These are phyloP conservation scores for Rossbeevera mucosa DNA, from an alignment of 768 basidiomycete species.

Conservation along the genomic window DNA sequence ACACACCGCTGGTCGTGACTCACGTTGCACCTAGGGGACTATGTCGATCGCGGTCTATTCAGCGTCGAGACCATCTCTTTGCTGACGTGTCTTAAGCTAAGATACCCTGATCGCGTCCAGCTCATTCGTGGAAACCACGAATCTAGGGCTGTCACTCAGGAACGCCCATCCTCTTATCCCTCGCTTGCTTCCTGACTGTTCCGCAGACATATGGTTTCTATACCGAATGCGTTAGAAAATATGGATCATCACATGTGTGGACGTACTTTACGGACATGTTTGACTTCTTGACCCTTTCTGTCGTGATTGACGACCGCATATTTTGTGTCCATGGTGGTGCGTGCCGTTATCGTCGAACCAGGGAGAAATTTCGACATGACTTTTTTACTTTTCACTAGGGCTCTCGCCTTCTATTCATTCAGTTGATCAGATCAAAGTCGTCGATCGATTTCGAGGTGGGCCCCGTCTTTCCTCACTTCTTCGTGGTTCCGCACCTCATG, in stretches of 20 bases:
- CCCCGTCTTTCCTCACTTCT: constrained; percentile 16
- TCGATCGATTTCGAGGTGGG: constrained; percentile 94
- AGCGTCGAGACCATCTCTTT: constrained; percentile 98
- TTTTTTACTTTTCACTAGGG: constrained; percentile 42
- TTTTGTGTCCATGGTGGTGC: constrained; percentile 98
- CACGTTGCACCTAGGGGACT: constrained; percentile 65
- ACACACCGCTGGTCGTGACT: not conserved
- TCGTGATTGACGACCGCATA: constrained; percentile 98
- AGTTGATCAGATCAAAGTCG: constrained; percentile 98
- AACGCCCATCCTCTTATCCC: constrained; percentile 37
- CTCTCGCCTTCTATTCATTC: constrained; percentile 98
- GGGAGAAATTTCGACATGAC: constrained; percentile 1
- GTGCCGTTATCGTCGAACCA: constrained; percentile 2
- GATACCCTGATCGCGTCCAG: constrained; percentile 95
- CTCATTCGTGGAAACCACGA: constrained; percentile 98
- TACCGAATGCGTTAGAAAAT: constrained; percentile 96
- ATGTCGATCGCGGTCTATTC: constrained; percentile 96
- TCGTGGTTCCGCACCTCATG: constrained; percentile 22
- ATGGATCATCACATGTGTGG: constrained; percentile 95
- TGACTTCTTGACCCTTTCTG: constrained; percentile 94
- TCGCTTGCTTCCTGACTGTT: constrained; percentile 15
- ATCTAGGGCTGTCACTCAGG: constrained; percentile 95
- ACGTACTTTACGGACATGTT: constrained; percentile 99
- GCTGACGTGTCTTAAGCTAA: constrained; percentile 91
- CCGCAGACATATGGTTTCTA: constrained; percentile 96